phyloP scores from a whole-genome alignment of 768 basidiomycete species.

The Hemileccinum rubropunctum region DNA sequence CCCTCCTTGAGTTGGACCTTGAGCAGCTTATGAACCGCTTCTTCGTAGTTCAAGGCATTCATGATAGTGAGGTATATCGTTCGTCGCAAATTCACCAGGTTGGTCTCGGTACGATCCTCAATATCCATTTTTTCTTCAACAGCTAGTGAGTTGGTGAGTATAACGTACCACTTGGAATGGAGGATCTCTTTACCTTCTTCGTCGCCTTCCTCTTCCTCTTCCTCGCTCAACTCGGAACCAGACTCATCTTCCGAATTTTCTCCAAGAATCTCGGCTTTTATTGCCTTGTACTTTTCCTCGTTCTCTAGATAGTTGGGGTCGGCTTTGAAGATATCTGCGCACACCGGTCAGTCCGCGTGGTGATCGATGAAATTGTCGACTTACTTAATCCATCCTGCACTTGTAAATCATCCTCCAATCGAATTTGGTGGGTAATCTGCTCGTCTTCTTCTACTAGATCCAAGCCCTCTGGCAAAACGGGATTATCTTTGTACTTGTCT shows the following conservation, averaged over 20 bases:
- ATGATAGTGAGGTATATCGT: slow-evolving; percentile 97
- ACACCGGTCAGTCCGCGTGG: slow-evolving; percentile 8
- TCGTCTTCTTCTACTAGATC: slow-evolving; percentile 98
- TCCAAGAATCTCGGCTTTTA: slow-evolving; percentile 92
- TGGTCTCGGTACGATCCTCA: slow-evolving; percentile 92
- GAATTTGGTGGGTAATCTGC: slow-evolving; percentile 92
- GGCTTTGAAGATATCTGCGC: slow-evolving; percentile 88
- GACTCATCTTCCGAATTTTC: slow-evolving; percentile 78
- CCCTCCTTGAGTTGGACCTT: slow-evolving; percentile 91
- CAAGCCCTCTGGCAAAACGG: slow-evolving; percentile 87
- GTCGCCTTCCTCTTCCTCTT: slow-evolving; percentile 66
- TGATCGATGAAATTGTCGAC: slow-evolving; percentile 30
- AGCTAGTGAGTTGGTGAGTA: slow-evolving; percentile 36
- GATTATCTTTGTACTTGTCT: slow-evolving; percentile 99
- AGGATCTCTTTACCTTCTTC: slow-evolving; percentile 38
- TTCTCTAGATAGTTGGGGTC: slow-evolving; percentile 87
- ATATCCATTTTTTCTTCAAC: slow-evolving; percentile 85
- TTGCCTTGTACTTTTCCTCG: slow-evolving; percentile 89
- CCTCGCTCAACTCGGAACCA: slow-evolving; percentile 59
- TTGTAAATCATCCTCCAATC: slow-evolving; percentile 89
- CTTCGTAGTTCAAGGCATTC: slow-evolving; percentile 97
- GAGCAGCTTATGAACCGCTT: slow-evolving; percentile 97
- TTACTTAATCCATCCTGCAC: slow-evolving; percentile 92
- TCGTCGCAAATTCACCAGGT: slow-evolving; percentile 91
- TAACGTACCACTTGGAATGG: slow-evolving; percentile 22